Evolutionary conservation across 352 stramenopile genomes (phyloP), one percentile per base, ranked within the genome.

Genomic region (Globisporangium yorkense): DNA sequence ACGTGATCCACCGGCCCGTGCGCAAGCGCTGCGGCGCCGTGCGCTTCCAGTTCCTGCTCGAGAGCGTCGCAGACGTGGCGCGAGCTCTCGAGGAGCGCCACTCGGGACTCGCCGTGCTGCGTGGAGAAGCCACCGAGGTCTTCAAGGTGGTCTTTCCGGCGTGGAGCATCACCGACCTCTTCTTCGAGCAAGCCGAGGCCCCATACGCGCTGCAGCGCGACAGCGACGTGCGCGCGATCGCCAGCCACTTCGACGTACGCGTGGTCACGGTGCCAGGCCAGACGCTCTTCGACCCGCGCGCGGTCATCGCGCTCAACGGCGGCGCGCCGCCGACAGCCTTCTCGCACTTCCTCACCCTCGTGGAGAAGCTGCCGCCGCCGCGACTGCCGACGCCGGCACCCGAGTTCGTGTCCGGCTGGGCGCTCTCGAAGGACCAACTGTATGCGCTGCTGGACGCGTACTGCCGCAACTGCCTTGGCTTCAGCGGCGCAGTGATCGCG

Each of bases 41-140:
- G 39, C 74, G 84, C 15, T 95, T 88, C 47, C 89, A 96, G 66
- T 98, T 98, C 65, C 56, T 99, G 15, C 68, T 98, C 18, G 87
- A 99, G 70, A 89, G 77, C 54, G 59, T 98, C 4, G 37, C 67
- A 24, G 92, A 98, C 55, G 72, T 96, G 43, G 68, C 82, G 2
- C 53, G 60, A 18, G 70, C 70, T 0, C 62, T 89, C 6, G 59
- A 59, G 9, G 41, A 49, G 0, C 56, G 73, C 4, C 50, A 80
- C 0, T 80, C 77, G 15, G 65, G 70, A 15, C 53, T 91, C 20
- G 40, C 85, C 4, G 78, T 91, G 27, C 51, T 91, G 8, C 61
- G 68, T n/a, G 80, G 80, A 18, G 78, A 88, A 3, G 78, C 80
- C 0, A 70, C 77, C 10, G 66, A 86, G 15, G 77, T 91, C 7